Conservation (phyloP, 2,329 filamentous ascomycete species). For the Neophaeococcomyces mojaviensis region DNA sequence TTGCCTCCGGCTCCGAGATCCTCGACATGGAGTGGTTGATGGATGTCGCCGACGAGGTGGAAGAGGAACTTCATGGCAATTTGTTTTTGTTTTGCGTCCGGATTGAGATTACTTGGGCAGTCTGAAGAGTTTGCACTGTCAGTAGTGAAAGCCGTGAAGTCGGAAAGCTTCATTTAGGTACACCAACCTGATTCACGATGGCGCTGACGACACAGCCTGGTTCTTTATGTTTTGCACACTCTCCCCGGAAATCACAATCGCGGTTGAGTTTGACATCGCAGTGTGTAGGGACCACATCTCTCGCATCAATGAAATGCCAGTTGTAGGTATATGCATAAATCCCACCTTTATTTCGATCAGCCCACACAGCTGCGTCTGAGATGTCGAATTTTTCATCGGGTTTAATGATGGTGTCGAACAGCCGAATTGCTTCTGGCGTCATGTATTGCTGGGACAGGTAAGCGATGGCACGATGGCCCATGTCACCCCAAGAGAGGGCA, state of each 20-base stretch:
- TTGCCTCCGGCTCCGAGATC: constrained; percentile 60
- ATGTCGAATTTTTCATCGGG: constrained; percentile 8
- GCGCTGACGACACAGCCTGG: no score
- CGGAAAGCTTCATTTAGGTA: no score
- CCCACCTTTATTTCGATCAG: not conserved
- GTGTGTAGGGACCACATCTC: constrained; percentile 2
- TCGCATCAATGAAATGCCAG: constrained; percentile 11
- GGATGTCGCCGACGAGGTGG: constrained; percentile 61
- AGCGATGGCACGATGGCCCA: constrained; percentile 8
- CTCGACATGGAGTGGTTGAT: constrained; percentile 60
- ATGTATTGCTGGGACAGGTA: constrained; percentile 8
- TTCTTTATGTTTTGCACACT: no score
- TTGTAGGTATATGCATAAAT: constrained; percentile 1
- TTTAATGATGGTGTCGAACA: constrained; percentile 8
- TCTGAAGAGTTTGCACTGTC: no score
- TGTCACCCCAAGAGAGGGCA: constrained; percentile 7
- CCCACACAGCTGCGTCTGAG: constrained; percentile 9
- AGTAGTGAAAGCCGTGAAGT: no score
- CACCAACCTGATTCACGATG: no score
- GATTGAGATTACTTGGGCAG: no score
- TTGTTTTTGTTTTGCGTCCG: no score
- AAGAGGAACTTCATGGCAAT: constrained; percentile 45
- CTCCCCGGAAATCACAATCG: constrained; percentile 1
- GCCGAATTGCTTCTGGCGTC: not conserved
- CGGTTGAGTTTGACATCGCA: constrained; percentile 6